A percentile compares a stretch with the other conserved stretches of the same genome.
phyloP scores from a whole-genome alignment of 1,139 yeast species.

The Schwanniomyces etchellsii region DNA sequence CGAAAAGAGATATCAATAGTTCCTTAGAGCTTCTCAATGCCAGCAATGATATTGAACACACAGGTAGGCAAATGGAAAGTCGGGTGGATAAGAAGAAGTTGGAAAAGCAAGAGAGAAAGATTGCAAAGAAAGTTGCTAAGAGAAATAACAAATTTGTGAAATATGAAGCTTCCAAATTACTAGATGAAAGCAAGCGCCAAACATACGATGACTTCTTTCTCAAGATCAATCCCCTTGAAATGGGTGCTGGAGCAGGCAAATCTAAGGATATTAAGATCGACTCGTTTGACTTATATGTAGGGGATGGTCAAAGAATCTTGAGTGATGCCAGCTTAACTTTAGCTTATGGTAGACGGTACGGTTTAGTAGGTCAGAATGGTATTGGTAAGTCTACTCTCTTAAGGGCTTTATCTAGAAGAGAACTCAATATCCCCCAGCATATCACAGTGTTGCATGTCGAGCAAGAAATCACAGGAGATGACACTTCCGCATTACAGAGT shows the following conservation, averaged over 20 bases:
- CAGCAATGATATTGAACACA: slow-evolving; percentile 78
- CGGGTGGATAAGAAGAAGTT: slow-evolving; percentile 94
- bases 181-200: slow-evolving; percentile 55
- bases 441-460: slow-evolving; percentile 94
- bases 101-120: slow-evolving; percentile 94
- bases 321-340: slow-evolving; percentile 84
- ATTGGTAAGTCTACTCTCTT: slow-evolving; percentile 95
- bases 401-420: slow-evolving; percentile 90
- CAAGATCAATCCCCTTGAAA: slow-evolving; percentile 90
- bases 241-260: slow-evolving; percentile 87
- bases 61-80: slow-evolving; percentile 88
- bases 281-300: slow-evolving; percentile 88
- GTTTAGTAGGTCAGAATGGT: slow-evolving; percentile 98
- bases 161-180: slow-evolving; percentile 88
- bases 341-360: slow-evolving; percentile 91
- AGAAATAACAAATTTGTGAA: slow-evolving; percentile 81
- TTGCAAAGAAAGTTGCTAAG: slow-evolving; percentile 94
- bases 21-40: slow-evolving; percentile 71
- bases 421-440: slow-evolving; percentile 87
- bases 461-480: slow-evolving; percentile 95
- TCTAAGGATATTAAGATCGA: slow-evolving; percentile 93
- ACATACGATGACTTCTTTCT: slow-evolving; percentile 93
- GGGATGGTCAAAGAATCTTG: slow-evolving; percentile 89
- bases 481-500: slow-evolving; percentile 81
- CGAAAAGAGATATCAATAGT: slow-evolving; percentile 67